Evolutionary conservation across 176 grass and related monocot genomes (phyloP), one percentile per base, ranked within the genome.

Genomic region (Aegilops bicornis): DNA sequence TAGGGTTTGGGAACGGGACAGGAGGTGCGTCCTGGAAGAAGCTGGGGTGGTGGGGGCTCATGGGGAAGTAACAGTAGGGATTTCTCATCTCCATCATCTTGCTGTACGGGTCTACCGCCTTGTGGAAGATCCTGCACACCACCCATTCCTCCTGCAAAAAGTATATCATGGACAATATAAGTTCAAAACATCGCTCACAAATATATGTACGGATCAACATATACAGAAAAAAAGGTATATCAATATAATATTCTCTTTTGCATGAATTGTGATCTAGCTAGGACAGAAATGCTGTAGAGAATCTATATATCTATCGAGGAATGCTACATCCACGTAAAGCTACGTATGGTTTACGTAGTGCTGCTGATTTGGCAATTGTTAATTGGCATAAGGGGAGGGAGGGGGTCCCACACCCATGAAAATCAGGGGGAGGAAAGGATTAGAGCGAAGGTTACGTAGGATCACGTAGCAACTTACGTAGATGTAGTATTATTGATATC

Each of bases 121-220:
- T 98, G 90, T 96, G 89, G 77, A 98, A 92, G 79, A 98, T 95
- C 88, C 96, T 98, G 86, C 96, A 98, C 64, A 98, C 94, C 86
- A 96, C 96, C 96, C 96, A 96, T 90, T 98, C 96, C 77, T 94
- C 93, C 93, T 94, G 93, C 78, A 84, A 71, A 39, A 84, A 32
- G 16, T 67, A 35, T 48, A 54, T 24, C 43, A 56, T 47, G 37
- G 6, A 69, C 23, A 69, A 2, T 33, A 35, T 32, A 83, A n/a
- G 52, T 58, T 90, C 84, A 86, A 67, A 45, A 72, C 27, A 82
- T 20, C 17, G 16, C 25, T 4, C 10, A 63, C 3, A 8, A 22
- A 30, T 12, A 76, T 12, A 33, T 23, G 13, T 8, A 15, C 8
- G 6, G 29, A 19, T 29, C 42, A 52, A 52, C 71, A 27, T 47